Evolutionary conservation across 805 yeast genomes (phyloP).

Genomic region (Torulaspora microellipsoides): DNA sequence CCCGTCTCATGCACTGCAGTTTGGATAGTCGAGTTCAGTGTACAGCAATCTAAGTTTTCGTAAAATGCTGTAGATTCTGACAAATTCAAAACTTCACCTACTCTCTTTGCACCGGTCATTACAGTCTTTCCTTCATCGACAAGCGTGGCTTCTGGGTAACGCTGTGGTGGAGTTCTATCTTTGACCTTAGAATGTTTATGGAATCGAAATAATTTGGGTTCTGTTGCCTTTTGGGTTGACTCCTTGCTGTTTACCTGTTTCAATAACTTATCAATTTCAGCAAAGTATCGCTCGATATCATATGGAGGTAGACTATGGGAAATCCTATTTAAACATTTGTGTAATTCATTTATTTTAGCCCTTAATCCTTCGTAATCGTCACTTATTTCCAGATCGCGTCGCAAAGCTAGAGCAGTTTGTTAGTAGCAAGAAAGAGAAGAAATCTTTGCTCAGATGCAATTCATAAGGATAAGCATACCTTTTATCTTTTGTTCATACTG

Average conservation of each 20-base stretch:
- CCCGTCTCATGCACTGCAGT: slow-evolving; percentile 8
- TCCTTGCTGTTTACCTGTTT: slow-evolving; percentile 10
- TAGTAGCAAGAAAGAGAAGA: neutral
- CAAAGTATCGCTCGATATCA: slow-evolving; percentile 18
- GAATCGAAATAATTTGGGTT: slow-evolving; percentile 5
- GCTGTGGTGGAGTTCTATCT: slow-evolving; percentile 2
- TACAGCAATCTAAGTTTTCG: slow-evolving; percentile 14
- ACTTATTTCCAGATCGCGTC: slow-evolving; percentile 1
- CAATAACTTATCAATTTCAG: slow-evolving; percentile 15
- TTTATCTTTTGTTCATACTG: too few species aligned
- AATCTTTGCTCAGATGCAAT: too few species aligned
- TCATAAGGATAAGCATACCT: too few species aligned
- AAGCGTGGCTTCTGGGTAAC: neutral
- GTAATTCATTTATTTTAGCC: slow-evolving; percentile 11
- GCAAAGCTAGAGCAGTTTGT: slow-evolving; percentile 1
- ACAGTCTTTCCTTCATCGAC: neutral
- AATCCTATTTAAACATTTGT: slow-evolving; percentile 8
- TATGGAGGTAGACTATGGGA: slow-evolving; percentile 16
- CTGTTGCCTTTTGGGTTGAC: neutral
- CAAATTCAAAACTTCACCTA: slow-evolving; percentile 1
- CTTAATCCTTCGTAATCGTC: slow-evolving; percentile 6
- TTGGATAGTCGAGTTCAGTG: slow-evolving; percentile 1
- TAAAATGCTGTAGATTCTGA: slow-evolving; percentile 7
- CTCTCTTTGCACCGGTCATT: neutral
- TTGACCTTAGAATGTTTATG: neutral